Conservation (phyloP, 805 yeast genomes). For the Zygosaccharomyces gambellarensis region DNA sequence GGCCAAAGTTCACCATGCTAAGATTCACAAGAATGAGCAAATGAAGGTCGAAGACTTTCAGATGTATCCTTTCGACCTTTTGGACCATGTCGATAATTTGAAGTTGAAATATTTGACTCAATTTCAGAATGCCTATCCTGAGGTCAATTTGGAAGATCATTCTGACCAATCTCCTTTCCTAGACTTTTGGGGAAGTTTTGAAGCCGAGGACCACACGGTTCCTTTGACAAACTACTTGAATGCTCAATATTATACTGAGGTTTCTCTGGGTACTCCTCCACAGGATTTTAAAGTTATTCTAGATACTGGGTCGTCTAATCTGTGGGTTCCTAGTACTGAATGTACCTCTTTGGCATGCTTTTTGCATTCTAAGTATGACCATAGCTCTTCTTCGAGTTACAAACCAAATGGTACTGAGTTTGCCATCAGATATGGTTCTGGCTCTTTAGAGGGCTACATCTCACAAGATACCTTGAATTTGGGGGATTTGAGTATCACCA, state of each 20-base stretch:
- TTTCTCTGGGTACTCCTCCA: conserved; percentile 86
- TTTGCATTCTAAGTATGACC: conserved; percentile 88
- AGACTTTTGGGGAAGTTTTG: not conserved
- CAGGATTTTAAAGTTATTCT: conserved; percentile 90
- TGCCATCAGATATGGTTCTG: conserved; percentile 86
- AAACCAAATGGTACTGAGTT: conserved; percentile 83
- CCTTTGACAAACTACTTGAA: conserved; percentile 91
- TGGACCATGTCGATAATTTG: conserved; percentile 52
- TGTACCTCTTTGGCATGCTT: conserved; percentile 94
- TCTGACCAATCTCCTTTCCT: conserved; percentile 1
- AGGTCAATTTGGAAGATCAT: conserved; percentile 29
- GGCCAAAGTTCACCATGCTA: conserved; percentile 51
- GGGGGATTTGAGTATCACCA: conserved; percentile 71
- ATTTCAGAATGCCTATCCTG: conserved; percentile 44
- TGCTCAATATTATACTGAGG: conserved; percentile 94
- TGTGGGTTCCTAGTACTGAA: conserved; percentile 91
- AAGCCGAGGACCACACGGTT: conserved; percentile 52
- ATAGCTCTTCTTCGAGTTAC: conserved; percentile 74
- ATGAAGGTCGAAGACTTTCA: conserved; percentile 44
- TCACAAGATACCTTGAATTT: conserved; percentile 78
- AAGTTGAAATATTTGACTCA: conserved; percentile 56
- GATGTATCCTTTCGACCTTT: conserved; percentile 39
- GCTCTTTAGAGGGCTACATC: conserved; percentile 85
- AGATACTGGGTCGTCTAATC: conserved; percentile 94
- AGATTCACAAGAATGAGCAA: conserved; percentile 54